Conservation (phyloP, 352 stramenopile genomes). For the Globisporangium acanthophoron region DNA sequence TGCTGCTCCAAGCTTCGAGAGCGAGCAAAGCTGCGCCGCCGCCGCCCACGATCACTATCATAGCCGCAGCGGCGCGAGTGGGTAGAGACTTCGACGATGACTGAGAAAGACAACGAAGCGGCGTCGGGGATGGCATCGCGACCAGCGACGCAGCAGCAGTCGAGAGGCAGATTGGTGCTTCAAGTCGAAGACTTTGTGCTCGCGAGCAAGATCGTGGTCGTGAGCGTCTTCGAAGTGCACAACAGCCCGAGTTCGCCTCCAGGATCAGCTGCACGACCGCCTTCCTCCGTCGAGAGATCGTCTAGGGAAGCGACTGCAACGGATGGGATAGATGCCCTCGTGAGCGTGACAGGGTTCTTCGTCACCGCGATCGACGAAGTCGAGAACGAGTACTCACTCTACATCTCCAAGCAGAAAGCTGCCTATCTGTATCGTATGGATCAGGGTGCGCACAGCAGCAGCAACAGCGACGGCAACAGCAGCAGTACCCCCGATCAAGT, state of each 20-base stretch:
- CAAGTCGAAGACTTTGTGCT: conserved; percentile 28
- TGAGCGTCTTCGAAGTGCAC: conserved; percentile 32
- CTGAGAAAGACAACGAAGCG: neutral
- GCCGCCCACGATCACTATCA: neutral
- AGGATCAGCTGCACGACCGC: neutral
- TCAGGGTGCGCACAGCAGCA: conserved; percentile 11
- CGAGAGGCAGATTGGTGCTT: conserved; percentile 24
- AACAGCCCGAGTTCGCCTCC: conserved; percentile 9
- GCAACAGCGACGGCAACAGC: neutral
- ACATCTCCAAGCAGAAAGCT: conserved; percentile 36
- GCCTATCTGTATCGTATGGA: conserved; percentile 33
- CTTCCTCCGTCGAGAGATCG: neutral
- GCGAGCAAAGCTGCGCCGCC: no score
- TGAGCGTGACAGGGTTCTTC: conserved; percentile 26
- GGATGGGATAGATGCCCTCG: neutral
- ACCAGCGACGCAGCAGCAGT: conserved; percentile 4
- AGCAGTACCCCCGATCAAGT: neutral
- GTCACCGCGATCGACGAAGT: conserved; percentile 56
- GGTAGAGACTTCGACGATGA: neutral
- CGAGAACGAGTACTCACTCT: conserved; percentile 63
- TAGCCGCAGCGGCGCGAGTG: neutral
- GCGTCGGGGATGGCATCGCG: neutral
- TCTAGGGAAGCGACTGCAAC: neutral
- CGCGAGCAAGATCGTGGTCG: conserved; percentile 25
- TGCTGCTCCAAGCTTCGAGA: no score